phyloP scores from a whole-genome alignment of 192 early-diverging fungal genomes.

The Entomortierella lignicola region DNA sequence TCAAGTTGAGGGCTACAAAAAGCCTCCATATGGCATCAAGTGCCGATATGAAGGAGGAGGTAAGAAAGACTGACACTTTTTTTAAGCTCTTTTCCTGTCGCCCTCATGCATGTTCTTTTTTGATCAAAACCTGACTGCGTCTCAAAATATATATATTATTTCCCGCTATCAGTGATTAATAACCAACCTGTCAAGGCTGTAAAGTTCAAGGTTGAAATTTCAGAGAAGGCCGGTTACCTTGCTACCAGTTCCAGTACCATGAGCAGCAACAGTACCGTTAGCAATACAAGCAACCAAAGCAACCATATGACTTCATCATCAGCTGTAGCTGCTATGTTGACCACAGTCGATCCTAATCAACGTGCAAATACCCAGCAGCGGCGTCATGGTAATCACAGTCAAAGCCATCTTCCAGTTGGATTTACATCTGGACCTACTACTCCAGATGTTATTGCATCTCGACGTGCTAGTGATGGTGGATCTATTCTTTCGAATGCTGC shows the following conservation, averaged over 20 bases:
- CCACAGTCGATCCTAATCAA: slow-evolving; percentile 19
- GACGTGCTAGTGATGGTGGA: slow-evolving; percentile 50
- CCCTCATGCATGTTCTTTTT: too few species aligned
- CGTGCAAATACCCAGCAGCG: neutral
- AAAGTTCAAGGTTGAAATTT: slow-evolving; percentile 51
- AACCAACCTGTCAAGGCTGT: slow-evolving; percentile 31
- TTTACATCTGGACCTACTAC: neutral
- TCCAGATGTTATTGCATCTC: neutral
- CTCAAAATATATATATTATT: too few species aligned
- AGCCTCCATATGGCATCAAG: slow-evolving; percentile 25
- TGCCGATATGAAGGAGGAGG: slow-evolving; percentile 47
- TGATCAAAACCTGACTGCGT: too few species aligned
- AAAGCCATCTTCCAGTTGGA: slow-evolving; percentile 1
- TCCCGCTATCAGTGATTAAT: slow-evolving; percentile 19
- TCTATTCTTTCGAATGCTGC: slow-evolving; percentile 45
- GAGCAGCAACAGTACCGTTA: slow-evolving; percentile 24
- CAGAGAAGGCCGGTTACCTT: slow-evolving; percentile 21
- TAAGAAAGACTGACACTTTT: neutral
- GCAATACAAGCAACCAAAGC: slow-evolving; percentile 8
- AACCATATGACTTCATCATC: slow-evolving; percentile 24
- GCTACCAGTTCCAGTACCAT: slow-evolving; percentile 8
- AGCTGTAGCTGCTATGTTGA: slow-evolving; percentile 20
- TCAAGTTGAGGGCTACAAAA: slow-evolving; percentile 23
- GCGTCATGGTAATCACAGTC: slow-evolving; percentile 24
- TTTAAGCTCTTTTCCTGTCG: too few species aligned